A percentile compares a stretch with the other conserved stretches of the same genome.
phyloP scores from a whole-genome alignment of 768 basidiomycete species.

The Hygrophorus russula region DNA sequence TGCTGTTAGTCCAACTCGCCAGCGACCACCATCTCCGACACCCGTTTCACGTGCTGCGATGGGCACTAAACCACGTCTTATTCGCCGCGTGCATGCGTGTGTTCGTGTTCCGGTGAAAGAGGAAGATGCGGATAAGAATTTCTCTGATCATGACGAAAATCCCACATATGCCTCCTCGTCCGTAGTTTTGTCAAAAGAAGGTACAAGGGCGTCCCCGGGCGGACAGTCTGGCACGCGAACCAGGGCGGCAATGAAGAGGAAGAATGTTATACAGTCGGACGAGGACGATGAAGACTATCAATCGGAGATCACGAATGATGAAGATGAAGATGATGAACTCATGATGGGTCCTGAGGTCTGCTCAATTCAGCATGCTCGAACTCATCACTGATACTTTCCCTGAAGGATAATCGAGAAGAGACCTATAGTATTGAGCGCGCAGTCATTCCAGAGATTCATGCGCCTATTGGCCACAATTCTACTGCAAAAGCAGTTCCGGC shows the following conservation, averaged over 20 bases:
- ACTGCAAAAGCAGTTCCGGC: slow-evolving; percentile 10
- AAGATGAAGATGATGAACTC: slow-evolving; percentile 47
- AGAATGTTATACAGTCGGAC: slow-evolving; percentile 1
- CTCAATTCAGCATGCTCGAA: background rate
- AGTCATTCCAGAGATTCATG: background rate
- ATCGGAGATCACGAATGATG: slow-evolving; percentile 12
- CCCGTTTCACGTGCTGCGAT: slow-evolving; percentile 2
- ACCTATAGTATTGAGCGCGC: slow-evolving; percentile 15
- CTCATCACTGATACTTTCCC: background rate
- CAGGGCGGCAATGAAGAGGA: background rate
- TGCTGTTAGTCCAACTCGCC: background rate
- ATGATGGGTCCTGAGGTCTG: slow-evolving; percentile 50
- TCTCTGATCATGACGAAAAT: background rate
- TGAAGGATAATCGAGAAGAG: slow-evolving; percentile 31
- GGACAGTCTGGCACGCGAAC: background rate
- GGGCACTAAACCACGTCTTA: slow-evolving; percentile 19
- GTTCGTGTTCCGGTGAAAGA: slow-evolving; percentile 43
- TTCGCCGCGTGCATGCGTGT: slow-evolving; percentile 59
- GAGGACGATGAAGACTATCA: slow-evolving; percentile 4
- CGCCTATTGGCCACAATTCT: background rate
- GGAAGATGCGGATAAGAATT: slow-evolving; percentile 39
- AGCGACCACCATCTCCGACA: background rate
- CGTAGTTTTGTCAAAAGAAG: background rate
- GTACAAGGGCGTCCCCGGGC: slow-evolving; percentile 3
- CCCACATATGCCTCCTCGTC: background rate